Evolutionary conservation across 345 rosid genomes (phyloP).

Genomic region (Theobroma cacao): DNA sequence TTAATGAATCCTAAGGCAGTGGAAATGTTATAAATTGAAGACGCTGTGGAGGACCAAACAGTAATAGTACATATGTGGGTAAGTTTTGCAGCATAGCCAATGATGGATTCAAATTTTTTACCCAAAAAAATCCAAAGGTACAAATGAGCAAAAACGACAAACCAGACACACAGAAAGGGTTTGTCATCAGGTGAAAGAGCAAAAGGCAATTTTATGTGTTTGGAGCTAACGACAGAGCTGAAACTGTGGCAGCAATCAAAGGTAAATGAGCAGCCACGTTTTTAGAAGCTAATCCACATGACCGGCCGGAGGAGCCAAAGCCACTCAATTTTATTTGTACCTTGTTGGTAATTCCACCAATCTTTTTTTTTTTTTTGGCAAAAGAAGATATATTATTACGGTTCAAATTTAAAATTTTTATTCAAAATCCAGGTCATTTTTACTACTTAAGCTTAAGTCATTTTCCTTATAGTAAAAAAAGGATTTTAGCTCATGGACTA

Average conservation of each 20-base stretch:
- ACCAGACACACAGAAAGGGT: background rate
- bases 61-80: no score
- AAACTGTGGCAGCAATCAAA: background rate
- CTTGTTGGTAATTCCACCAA: background rate
- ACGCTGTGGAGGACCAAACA: background rate
- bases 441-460: no score
- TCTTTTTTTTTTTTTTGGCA: no score
- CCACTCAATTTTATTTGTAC: background rate
- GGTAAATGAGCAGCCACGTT: conserved; percentile 20
- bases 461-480: no score
- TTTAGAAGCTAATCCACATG: conserved; percentile 8
- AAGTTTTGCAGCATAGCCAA: no score
- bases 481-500: no score
- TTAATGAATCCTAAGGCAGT: conserved; percentile 1
- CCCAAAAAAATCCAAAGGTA: background rate
- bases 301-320: background rate
- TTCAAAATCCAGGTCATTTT: no score
- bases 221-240: background rate
- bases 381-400: no score
- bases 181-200: background rate
- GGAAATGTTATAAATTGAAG: background rate
- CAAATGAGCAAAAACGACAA: background rate
- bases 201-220: background rate
- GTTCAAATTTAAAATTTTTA: no score
- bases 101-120: background rate